Percentiles rank a stretch among this genome's conserved stretches.
These are phyloP conservation scores for Lentinula raphanica DNA, from an alignment of 768 basidiomycete genomes.

Conservation along the genomic window DNA sequence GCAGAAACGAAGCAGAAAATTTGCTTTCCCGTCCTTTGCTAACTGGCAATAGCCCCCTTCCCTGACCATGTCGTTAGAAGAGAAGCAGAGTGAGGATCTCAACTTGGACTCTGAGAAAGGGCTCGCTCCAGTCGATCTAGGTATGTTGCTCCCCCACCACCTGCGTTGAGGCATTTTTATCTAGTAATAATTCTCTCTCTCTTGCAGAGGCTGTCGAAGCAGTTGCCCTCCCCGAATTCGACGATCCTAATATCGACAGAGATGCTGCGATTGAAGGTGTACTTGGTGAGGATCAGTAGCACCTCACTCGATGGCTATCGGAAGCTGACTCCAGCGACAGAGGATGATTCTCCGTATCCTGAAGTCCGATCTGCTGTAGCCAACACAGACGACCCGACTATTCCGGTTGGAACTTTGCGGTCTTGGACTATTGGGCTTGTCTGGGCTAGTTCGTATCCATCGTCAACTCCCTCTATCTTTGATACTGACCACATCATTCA, in stretches of 20 bases:
- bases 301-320: neutral
- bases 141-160: neutral
- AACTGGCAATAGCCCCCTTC: neutral
- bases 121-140: neutral
- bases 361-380: slow-evolving; percentile 53
- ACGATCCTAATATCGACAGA: slow-evolving; percentile 27
- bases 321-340: slow-evolving; percentile 11
- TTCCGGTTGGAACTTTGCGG: slow-evolving; percentile 44
- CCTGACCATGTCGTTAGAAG: slow-evolving; percentile 7
- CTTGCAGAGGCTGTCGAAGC: slow-evolving; percentile 10
- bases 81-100: slow-evolving; percentile 5
- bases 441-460: slow-evolving; percentile 32
- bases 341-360: slow-evolving; percentile 52
- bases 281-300: slow-evolving; percentile 12
- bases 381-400: slow-evolving; percentile 47
- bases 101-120: slow-evolving; percentile 6
- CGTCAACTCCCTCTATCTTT: neutral
- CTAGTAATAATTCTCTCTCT: too few species aligned
- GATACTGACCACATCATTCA: neutral
- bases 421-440: slow-evolving; percentile 52
- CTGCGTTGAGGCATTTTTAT: too few species aligned
- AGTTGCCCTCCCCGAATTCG: slow-evolving; percentile 17
- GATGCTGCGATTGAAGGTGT: slow-evolving; percentile 16
- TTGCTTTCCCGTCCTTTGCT: neutral
- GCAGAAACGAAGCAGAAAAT: neutral